A percentile compares a stretch with the other conserved stretches of the same genome.
These are phyloP conservation scores for Rhypophila decipiens DNA, from an alignment of 495 filamentous ascomycete genomes.

Conservation along the genomic window DNA sequence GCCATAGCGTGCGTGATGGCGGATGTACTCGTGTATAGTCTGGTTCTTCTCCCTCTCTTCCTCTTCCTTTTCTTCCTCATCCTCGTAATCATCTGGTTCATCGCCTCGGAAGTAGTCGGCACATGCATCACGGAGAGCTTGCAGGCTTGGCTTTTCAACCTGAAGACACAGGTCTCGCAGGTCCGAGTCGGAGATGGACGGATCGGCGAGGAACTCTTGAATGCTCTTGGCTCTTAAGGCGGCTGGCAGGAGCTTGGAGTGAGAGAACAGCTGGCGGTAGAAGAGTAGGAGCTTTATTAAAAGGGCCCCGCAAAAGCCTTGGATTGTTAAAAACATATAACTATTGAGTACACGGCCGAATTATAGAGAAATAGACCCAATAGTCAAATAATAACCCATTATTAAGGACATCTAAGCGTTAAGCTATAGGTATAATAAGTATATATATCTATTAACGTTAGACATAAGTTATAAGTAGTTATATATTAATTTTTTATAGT, in stretches of 20 bases:
- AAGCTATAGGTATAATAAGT: no score
- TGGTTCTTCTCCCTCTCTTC: neutral
- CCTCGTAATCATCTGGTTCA: constrained; percentile 24
- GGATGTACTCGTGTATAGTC: constrained; percentile 16
- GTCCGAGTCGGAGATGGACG: constrained; percentile 35
- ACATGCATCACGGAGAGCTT: constrained; percentile 47
- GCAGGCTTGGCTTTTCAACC: constrained; percentile 38
- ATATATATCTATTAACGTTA: no score
- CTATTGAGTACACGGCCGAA: no score
- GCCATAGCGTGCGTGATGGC: constrained; percentile 17
- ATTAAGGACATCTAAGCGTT: no score
- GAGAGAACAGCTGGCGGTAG: constrained; percentile 42
- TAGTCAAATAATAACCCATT: no score
- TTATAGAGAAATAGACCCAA: no score
- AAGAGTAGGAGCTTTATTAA: constrained; percentile 46
- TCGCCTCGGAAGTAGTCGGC: constrained; percentile 43
- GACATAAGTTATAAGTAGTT: no score
- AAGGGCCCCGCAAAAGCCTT: no score
- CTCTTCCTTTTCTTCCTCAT: constrained; percentile 11
- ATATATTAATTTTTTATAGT: no score
- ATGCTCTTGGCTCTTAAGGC: constrained; percentile 38
- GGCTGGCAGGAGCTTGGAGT: constrained; percentile 41
- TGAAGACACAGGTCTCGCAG: constrained; percentile 43
- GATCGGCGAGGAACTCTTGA: constrained; percentile 41
- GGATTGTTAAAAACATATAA: no score